Evolutionary conservation across 2,329 filamentous ascomycete genomes (phyloP).

Genomic region (Thielaviopsis ethacetica): DNA sequence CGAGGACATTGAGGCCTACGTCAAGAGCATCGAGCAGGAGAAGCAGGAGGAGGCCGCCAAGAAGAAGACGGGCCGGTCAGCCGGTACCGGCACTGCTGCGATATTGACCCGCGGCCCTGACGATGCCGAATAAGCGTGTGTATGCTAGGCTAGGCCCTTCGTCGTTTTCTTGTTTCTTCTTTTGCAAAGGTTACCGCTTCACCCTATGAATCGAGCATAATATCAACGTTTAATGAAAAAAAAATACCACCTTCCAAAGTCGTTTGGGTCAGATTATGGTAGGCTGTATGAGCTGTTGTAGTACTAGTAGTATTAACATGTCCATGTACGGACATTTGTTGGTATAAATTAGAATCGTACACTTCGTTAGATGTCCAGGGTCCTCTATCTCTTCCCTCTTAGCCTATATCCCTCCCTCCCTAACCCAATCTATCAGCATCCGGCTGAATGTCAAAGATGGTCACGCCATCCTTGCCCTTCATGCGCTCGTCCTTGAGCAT

Average conservation of each 20-base stretch:
- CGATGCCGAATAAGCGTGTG: conserved; percentile 14
- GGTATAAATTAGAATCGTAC: conserved; percentile 5
- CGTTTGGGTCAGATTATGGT: too few species aligned
- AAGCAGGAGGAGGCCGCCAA: conserved; percentile 97
- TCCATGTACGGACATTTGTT: neutral
- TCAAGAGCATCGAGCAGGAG: conserved; percentile 98
- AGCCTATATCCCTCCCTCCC: conserved; percentile 14
- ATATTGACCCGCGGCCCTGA: conserved; percentile 51
- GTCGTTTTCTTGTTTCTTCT: neutral
- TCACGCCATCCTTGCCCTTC: conserved; percentile 38
- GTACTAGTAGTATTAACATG: neutral
- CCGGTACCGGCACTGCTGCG: conserved; percentile 53
- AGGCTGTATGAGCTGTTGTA: too few species aligned
- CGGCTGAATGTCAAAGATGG: conserved; percentile 61
- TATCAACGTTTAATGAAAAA: neutral
- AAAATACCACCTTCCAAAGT: neutral
- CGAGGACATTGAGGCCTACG: conserved; percentile 91
- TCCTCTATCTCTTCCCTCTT: neutral
- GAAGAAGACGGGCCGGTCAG: conserved; percentile 73
- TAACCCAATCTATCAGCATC: conserved; percentile 63
- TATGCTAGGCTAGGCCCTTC: neutral
- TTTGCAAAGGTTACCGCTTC: neutral
- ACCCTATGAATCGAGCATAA: neutral
- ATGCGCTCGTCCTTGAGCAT: conserved; percentile 89
- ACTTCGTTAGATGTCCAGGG: conserved; percentile 8